A percentile compares a stretch with the other conserved stretches of the same genome.
Conservation (phyloP, 345 rosid species). For the Dovyalis caffra region DNA sequence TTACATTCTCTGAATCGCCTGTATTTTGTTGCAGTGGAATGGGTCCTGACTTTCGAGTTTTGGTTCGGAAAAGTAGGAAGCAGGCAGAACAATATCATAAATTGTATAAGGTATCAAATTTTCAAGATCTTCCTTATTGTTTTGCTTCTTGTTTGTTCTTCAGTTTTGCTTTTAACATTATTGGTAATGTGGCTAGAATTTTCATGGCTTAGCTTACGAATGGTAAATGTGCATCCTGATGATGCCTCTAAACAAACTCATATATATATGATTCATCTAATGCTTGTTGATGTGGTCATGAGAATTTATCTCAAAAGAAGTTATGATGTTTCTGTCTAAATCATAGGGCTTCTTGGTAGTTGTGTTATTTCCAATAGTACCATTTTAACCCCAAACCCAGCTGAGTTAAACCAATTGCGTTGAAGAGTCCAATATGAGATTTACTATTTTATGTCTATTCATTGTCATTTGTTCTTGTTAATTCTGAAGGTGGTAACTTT, state of each 20-base stretch:
- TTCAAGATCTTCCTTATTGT: not conserved
- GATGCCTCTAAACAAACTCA: not conserved
- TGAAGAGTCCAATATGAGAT: not conserved
- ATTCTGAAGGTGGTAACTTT: not conserved
- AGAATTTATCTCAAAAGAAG: not conserved
- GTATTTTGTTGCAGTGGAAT: slow-evolving; percentile 61
- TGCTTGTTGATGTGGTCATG: not conserved
- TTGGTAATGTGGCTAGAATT: not conserved
- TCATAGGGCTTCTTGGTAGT: not conserved
- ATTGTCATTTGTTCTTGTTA: not conserved
- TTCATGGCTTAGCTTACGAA: not conserved
- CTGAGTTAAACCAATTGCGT: too few species aligned
- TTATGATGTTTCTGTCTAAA: not conserved
- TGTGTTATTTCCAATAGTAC: not conserved
- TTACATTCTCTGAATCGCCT: not conserved
- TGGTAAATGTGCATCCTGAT: not conserved
- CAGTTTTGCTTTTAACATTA: too few species aligned
- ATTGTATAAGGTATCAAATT: slow-evolving; percentile 62
- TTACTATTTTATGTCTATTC: not conserved
- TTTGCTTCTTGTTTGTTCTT: not conserved
- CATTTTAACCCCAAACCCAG: not conserved
- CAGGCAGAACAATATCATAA: slow-evolving; percentile 87
- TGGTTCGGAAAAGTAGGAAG: slow-evolving; percentile 93
- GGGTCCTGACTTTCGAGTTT: slow-evolving; percentile 95
- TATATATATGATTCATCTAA: not conserved